Conservation (phyloP, 495 filamentous ascomycete species). For the Lindgomyces ingoldianus region DNA sequence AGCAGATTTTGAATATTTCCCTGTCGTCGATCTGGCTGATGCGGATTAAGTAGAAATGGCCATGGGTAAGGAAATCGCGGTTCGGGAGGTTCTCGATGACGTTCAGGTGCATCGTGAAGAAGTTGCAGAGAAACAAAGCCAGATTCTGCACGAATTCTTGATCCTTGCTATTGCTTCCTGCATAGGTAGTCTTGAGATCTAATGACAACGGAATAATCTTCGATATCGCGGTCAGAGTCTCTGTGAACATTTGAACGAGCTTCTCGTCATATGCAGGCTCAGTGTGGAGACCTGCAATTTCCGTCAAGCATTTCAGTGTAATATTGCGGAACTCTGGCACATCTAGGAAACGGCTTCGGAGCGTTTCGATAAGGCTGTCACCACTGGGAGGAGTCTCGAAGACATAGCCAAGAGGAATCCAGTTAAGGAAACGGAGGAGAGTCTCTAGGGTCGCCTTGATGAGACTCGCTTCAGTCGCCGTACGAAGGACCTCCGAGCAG, state of each 20-base stretch:
- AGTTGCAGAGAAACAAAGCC: constrained; percentile 92
- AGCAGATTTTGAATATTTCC: constrained; percentile 98
- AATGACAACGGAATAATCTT: constrained; percentile 86
- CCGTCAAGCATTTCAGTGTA: constrained; percentile 93
- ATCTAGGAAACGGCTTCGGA: constrained; percentile 86
- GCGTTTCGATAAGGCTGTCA: constrained; percentile 77
- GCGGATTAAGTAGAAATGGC: constrained; percentile 95
- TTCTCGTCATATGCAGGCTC: constrained; percentile 88
- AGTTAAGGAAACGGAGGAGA: constrained; percentile 92
- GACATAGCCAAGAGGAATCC: constrained; percentile 97
- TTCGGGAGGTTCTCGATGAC: constrained; percentile 96
- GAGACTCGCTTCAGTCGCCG: constrained; percentile 81
- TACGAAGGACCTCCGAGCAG: constrained; percentile 88
- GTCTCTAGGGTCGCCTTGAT: constrained; percentile 95
- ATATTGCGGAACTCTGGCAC: constrained; percentile 92
- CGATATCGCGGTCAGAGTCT: constrained; percentile 83
- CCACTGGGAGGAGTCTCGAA: constrained; percentile 76
- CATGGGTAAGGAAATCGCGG: constrained; percentile 88
- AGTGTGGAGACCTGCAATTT: constrained; percentile 88
- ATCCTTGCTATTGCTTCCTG: constrained; percentile 84
- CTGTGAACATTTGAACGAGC: constrained; percentile 94
- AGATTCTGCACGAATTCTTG: constrained; percentile 98
- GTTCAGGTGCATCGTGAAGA: constrained; percentile 87
- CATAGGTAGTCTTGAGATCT: constrained; percentile 86
- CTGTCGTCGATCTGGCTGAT: constrained; percentile 98